Base-by-base conservation (phyloP, 768 basidiomycete species). In the Pseudohyphozyma bogoriensis region DNA sequence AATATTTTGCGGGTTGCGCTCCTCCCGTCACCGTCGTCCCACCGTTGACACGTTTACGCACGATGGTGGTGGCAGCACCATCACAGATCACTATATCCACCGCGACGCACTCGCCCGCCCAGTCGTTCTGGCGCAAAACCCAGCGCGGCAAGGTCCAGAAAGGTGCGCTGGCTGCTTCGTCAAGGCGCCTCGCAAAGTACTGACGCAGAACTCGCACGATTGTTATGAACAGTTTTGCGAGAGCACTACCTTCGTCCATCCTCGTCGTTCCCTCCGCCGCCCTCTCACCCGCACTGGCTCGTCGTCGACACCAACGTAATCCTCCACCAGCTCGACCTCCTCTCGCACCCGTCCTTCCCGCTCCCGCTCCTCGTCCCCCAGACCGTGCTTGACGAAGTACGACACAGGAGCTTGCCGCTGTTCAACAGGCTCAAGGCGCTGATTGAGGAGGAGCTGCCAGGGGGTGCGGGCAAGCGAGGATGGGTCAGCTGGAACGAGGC, bases 231-330 rank as follows among this genome's bases (percentile, higher is more conserved):
- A 89, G 95, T 96, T 60, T 77, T 96, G 26, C 81, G 93, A 28
- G 93, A 99, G 76, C 79, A 93, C 63, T 99, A 97, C 74, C 81
- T 99, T 13, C 80, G 95, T 35, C 83, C 89, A 68, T 51, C 59
- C 5, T 28, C 54, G n/a, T 58, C 60, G 46, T 63, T 68, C 20
- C 33, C 51, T 2, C 12, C 46, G 0, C 56, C 58, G 8, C 59
- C 67, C 0, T 1, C 32, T 3, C 59, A 54, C 70, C 91, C 73
- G 73, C 77, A 31, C 64, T 91, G 83, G 70, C 73, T 96, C 31
- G 76, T 99, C 18, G 87, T 91, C 7, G 93, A 99, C 71, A 97
- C 93, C 22, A 99, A 99, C 74, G 82, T 95, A 20, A 89, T 95
- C 69, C 78, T 99, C 16, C 81, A 87, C 20, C 92, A 96, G 88